Conservation (phyloP, 768 basidiomycete genomes). For the Dentipellis fragilis region DNA sequence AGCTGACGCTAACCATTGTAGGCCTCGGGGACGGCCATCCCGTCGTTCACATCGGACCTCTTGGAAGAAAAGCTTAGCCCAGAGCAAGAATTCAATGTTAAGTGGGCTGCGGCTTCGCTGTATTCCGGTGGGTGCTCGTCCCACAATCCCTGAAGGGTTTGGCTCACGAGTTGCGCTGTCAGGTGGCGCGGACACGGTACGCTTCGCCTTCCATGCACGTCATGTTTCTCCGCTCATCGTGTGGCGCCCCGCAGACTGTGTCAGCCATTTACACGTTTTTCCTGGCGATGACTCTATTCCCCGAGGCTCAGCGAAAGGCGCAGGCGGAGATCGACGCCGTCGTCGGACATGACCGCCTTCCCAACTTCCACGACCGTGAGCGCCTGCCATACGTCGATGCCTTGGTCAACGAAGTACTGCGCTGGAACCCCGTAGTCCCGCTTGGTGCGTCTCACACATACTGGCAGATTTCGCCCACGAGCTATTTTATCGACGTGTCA, state of each 20-base stretch:
- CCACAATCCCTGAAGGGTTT: neutral
- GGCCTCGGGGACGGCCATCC: neutral
- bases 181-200: constrained; percentile 15
- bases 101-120: constrained; percentile 8
- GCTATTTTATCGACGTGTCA: neutral
- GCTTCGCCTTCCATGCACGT: neutral
- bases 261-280: constrained; percentile 19
- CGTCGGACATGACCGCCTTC: constrained; percentile 18
- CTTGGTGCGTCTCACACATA: constrained; percentile 6
- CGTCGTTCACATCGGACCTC: constrained; percentile 1
- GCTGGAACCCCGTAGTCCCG: constrained; percentile 16
- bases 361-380: constrained; percentile 14
- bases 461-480: neutral
- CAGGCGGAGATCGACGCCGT: constrained; percentile 21
- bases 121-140: constrained; percentile 3
- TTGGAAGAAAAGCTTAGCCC: neutral
- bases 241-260: constrained; percentile 10
- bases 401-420: constrained; percentile 17
- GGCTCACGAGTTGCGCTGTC: neutral
- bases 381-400: constrained; percentile 18
- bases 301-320: constrained; percentile 16
- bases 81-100: constrained; percentile 1
- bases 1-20: neutral
- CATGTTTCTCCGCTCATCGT: neutral
- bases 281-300: constrained; percentile 21